Evolutionary conservation across 257 asterid species (phyloP).

Genomic region (Jaltomata sinuosa): DNA sequence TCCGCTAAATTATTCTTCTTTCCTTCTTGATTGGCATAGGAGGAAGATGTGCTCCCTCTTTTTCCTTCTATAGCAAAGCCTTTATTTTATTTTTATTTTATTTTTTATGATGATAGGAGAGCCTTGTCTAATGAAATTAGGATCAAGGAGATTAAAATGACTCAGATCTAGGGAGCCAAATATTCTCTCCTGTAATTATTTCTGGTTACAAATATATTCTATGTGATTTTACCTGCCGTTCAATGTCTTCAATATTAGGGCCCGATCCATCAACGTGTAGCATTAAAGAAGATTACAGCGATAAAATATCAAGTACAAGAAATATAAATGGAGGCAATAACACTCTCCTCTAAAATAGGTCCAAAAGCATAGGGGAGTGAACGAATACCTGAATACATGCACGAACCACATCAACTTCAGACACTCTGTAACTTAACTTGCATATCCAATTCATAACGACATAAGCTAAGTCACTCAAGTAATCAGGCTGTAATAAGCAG

Average conservation of each 20-base stretch:
- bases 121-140: not conserved
- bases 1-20: not conserved
- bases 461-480: slow-evolving; percentile 70
- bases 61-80: not conserved
- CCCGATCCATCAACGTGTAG: slow-evolving; percentile 94
- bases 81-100: not conserved
- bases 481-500: slow-evolving; percentile 52
- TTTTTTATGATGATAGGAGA: not conserved
- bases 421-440: too few species aligned
- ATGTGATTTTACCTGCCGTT: slow-evolving; percentile 60
- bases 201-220: not conserved
- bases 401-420: too few species aligned
- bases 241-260: slow-evolving; percentile 88
- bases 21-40: not conserved
- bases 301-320: slow-evolving; percentile 10
- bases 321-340: not conserved
- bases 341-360: not conserved
- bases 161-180: not conserved
- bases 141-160: not conserved
- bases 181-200: not conserved
- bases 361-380: not conserved
- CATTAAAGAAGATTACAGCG: slow-evolving; percentile 87
- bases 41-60: not conserved
- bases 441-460: slow-evolving; percentile 64
- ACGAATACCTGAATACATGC: slow-evolving; percentile 82